Conservation (phyloP, 306 rosid genomes). For the Potentilla sterilis region DNA sequence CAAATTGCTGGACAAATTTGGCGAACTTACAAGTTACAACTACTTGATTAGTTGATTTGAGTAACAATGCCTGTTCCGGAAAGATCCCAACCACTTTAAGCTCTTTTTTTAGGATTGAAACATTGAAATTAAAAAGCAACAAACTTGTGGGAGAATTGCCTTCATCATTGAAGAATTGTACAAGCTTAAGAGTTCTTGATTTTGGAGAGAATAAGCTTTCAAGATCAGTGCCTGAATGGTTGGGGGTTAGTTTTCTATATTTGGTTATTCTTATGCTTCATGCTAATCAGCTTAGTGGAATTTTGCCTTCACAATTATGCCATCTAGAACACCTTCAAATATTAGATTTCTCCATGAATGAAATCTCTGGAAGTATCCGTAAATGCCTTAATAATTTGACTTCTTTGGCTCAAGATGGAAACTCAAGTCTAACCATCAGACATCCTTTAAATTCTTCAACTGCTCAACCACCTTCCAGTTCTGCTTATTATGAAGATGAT, state of each 20-base stretch:
- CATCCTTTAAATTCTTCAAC: neutral
- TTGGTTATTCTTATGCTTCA: neutral
- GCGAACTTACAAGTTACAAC: no score
- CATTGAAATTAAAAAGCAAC: no score
- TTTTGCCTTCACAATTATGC: neutral
- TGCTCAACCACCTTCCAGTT: neutral
- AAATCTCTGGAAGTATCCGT: slow-evolving; percentile 15
- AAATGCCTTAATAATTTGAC: slow-evolving; percentile 5
- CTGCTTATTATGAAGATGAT: neutral
- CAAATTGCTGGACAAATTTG: no score
- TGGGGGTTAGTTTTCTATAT: neutral
- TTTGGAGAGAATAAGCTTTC: no score
- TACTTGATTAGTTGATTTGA: no score
- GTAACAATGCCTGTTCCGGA: no score
- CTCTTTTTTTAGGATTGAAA: no score
- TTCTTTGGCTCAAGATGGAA: neutral
- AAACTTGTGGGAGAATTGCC: no score
- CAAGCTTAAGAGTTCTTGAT: no score
- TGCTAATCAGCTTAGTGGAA: slow-evolving; percentile 7
- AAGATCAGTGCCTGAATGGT: no score
- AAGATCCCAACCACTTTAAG: no score
- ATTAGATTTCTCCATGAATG: slow-evolving; percentile 9
- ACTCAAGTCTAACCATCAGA: neutral
- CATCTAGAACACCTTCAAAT: neutral
- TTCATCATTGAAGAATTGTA: no score